A percentile compares a stretch with the other conserved stretches of the same genome.
phyloP scores from a whole-genome alignment of 768 basidiomycete species.

The Lentinula raphanica region DNA sequence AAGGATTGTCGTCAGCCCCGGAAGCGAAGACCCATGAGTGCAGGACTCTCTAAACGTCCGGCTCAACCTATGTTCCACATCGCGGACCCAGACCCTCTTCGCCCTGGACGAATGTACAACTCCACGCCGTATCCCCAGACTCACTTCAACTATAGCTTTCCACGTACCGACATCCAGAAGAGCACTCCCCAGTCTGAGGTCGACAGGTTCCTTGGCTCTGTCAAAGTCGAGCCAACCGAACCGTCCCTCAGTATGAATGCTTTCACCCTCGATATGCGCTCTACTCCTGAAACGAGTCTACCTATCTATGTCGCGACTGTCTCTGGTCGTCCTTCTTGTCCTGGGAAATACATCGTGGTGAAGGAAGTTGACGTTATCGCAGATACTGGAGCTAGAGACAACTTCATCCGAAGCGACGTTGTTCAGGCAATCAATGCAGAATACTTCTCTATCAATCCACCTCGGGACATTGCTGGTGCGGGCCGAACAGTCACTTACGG shows the following conservation, averaged over 20 bases:
- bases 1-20: constrained; percentile 6
- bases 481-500: constrained; percentile 3
- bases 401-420: constrained; percentile 5
- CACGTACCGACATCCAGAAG: not conserved
- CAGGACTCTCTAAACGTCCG: not conserved
- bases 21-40: too few species aligned
- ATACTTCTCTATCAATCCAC: constrained; percentile 1
- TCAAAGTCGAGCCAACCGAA: not conserved
- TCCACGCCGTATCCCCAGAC: not conserved
- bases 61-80: not conserved
- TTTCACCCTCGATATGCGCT: not conserved
- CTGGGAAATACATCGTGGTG: too few species aligned
- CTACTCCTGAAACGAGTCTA: not conserved
- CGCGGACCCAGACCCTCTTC: not conserved
- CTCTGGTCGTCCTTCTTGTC: not conserved
- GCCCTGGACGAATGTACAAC: not conserved
- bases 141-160: not conserved
- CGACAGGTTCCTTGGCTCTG: not conserved
- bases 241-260: not conserved
- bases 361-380: constrained; percentile 5
- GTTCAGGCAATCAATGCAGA: not conserved
- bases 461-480: constrained; percentile 8
- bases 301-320: constrained; percentile 7
- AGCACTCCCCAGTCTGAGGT: not conserved
- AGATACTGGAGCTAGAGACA: constrained; percentile 11